phyloP scores from a whole-genome alignment of 2,329 filamentous ascomycete species.

The Gaeumannomyces tritici region DNA sequence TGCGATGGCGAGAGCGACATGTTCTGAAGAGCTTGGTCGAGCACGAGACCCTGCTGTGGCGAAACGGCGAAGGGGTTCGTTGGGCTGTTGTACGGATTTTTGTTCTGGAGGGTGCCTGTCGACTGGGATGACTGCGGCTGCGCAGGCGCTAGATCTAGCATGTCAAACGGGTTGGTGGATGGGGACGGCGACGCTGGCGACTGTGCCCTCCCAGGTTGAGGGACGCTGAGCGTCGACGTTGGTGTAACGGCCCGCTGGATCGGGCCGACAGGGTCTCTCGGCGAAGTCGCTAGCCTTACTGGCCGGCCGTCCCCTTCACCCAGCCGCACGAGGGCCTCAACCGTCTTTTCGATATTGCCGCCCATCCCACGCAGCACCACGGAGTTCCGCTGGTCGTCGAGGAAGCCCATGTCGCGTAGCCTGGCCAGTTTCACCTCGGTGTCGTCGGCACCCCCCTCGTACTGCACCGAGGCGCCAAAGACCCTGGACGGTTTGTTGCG shows the following conservation, averaged over 20 bases:
- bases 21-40: slow-evolving; percentile 66
- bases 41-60: slow-evolving; percentile 28
- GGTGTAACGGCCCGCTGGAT: slow-evolving; percentile 42
- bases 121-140: slow-evolving; percentile 56
- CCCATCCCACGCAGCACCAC: slow-evolving; percentile 73
- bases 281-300: slow-evolving; percentile 23
- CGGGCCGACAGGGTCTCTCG: slow-evolving; percentile 31
- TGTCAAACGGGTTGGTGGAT: slow-evolving; percentile 64
- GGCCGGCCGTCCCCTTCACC: slow-evolving; percentile 50
- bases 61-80: slow-evolving; percentile 63
- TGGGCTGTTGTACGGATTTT: slow-evolving; percentile 42
- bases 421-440: slow-evolving; percentile 68
- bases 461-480: slow-evolving; percentile 60
- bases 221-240: slow-evolving; percentile 20
- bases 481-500: slow-evolving; percentile 55
- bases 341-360: slow-evolving; percentile 75
- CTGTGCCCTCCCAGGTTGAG: slow-evolving; percentile 1
- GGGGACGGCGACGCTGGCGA: slow-evolving; percentile 15
- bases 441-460: slow-evolving; percentile 36
- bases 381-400: slow-evolving; percentile 70
- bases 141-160: slow-evolving; percentile 47
- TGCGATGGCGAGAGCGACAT: slow-evolving; percentile 55
- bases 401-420: slow-evolving; percentile 86
- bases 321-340: slow-evolving; percentile 75
- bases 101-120: slow-evolving; percentile 50